Base-by-base conservation (phyloP, 345 rosid species). In the Cardiospermum halicacabum region DNA sequence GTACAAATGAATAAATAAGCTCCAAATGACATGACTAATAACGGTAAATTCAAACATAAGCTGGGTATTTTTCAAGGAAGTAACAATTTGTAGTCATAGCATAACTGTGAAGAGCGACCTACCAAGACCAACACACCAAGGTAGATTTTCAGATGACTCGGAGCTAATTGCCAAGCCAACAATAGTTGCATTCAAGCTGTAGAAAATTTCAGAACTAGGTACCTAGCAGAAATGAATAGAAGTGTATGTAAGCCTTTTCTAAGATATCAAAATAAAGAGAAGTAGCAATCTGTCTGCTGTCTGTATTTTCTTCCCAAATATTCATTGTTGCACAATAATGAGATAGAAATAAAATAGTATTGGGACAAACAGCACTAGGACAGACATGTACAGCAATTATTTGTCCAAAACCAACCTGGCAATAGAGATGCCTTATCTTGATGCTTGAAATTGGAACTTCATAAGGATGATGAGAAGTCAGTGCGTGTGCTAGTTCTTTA, bases 121-220 rank as follows among this genome's bases (percentile, higher is more conserved):
- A 94, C 99, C 99, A 65, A 94, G 92, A 53, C 99, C 99, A 64
- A 87, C 82, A 72, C 87, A 91, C 71, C 70, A 69, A 56, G 95
- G 92, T 49, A 89, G 65, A 77, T 83, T 74, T 58, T 78, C 88
- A 26, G 79, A 75, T 67, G 71, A 80, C 3, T 87, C 83, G 24
- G 84, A 74, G 77, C 87, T 84, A 64, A 81, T 61, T 53, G 87
- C 97, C 84, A 94, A 84, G 64, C 99, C 99, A 63, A 94, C 96
- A 74, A 91, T 80, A 63, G 89, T 75, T 27, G 86, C 91, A 50
- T 94, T 91, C 83, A 91, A 81, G 75, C 97, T 82, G 76, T 87
- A 87, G 74, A 77, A 89, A 27, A 80, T 67, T 70, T 94, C 97
- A 40, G 80, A 53, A 55, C 58, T 53, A 51, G 89, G 84, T 60